A percentile compares a stretch with the other conserved stretches of the same genome.
These are phyloP conservation scores for Diaporthe aspalathi DNA, from an alignment of 2,329 filamentous ascomycete genomes.

Conservation along the genomic window DNA sequence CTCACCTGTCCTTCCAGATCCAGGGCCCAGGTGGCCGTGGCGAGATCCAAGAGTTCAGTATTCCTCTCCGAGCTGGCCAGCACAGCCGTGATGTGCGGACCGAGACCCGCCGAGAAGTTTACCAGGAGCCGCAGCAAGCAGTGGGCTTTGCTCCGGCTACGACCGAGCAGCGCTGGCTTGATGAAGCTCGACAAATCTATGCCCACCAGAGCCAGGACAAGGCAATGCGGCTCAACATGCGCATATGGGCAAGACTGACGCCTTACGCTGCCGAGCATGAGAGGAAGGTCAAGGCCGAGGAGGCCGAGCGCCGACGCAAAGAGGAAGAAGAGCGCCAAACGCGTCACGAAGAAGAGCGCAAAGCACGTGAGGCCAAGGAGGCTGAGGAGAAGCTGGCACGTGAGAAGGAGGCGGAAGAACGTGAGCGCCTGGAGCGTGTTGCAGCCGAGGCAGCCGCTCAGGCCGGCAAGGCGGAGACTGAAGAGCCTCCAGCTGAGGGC, in stretches of 20 bases:
- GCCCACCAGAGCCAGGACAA: constrained; percentile 76
- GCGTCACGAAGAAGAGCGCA: constrained; percentile 73
- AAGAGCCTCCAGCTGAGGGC: constrained; percentile 55
- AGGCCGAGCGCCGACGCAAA: constrained; percentile 63
- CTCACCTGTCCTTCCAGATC: constrained; percentile 69
- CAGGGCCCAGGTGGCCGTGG: constrained; percentile 60
- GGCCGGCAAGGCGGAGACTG: constrained; percentile 53
- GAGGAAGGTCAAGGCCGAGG: constrained; percentile 73
- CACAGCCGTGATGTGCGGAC: constrained; percentile 55
- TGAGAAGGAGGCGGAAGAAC: constrained; percentile 79
- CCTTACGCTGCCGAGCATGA: constrained; percentile 87
- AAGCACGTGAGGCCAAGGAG: constrained; percentile 76
- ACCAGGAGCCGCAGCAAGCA: constrained; percentile 76
- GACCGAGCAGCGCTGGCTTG: constrained; percentile 84
- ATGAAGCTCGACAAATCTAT: constrained; percentile 90
- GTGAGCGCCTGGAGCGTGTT: constrained; percentile 69
- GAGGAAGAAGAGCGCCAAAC: constrained; percentile 70
- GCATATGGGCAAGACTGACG: constrained; percentile 78
- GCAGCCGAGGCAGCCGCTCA: constrained; percentile 69
- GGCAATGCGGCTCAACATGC: constrained; percentile 73
- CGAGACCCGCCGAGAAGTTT: constrained; percentile 61
- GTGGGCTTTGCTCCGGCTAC: constrained; percentile 78
- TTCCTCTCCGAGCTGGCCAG: constrained; percentile 50
- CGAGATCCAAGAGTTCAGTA: constrained; percentile 64
- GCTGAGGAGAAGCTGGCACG: constrained; percentile 74